Conservation (phyloP, 371 early-diverging fungal genomes). For the Mortierella sp. region DNA sequence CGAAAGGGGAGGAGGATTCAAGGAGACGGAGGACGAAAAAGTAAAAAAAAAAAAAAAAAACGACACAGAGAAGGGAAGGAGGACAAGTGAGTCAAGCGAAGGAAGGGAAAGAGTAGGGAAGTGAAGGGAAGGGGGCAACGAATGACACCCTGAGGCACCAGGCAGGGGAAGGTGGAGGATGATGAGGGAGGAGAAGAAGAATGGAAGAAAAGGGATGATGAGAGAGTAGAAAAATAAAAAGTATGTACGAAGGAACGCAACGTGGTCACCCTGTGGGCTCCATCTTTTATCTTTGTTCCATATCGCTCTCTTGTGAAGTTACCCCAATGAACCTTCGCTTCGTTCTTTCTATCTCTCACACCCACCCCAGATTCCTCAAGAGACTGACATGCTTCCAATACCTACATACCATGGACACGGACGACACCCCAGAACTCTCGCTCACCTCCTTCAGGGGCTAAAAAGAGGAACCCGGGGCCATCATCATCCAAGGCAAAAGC, state of each 20-base stretch:
- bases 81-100: neutral
- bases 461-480: too few relatives aligned
- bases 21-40: neutral
- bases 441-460: neutral
- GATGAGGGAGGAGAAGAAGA: neutral
- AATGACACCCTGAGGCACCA: conserved; percentile 1
- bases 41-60: neutral
- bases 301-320: neutral
- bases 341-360: neutral
- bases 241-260: too few relatives aligned
- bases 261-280: neutral
- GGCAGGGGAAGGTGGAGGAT: neutral
- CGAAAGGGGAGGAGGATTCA: neutral
- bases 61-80: neutral
- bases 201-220: neutral
- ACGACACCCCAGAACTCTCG: too few relatives aligned
- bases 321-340: neutral
- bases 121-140: too few relatives aligned
- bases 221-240: neutral
- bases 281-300: neutral
- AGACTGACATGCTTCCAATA: neutral
- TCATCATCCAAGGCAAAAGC: conserved; percentile 7
- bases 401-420: neutral
- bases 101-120: too few relatives aligned
- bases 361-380: neutral